A percentile compares a stretch with the other conserved stretches of the same genome.
phyloP scores from a whole-genome alignment of 306 rosid genomes.

The Luffa aegyptiaca region DNA sequence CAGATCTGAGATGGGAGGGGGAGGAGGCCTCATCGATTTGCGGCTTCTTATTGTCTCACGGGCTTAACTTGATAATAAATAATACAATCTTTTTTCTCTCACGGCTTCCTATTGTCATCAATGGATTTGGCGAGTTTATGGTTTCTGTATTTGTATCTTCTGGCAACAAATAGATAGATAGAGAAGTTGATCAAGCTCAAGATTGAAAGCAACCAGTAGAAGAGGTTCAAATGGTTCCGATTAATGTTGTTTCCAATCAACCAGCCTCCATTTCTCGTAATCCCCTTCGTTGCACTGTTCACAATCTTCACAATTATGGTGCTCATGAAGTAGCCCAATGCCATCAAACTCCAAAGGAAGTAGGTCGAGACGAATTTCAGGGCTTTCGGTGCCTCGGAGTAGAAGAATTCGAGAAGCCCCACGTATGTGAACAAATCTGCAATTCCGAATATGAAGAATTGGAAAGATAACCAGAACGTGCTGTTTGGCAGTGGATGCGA shows the following conservation, averaged over 20 bases:
- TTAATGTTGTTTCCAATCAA: slow-evolving; percentile 76
- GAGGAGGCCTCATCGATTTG: too few species aligned
- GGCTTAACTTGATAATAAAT: too few species aligned
- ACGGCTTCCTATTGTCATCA: not conserved
- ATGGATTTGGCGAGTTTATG: not conserved
- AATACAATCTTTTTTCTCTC: not conserved
- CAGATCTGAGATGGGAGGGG: too few species aligned
- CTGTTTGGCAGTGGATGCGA: slow-evolving; percentile 65
- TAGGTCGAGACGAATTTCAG: slow-evolving; percentile 76
- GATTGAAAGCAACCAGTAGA: slow-evolving; percentile 66
- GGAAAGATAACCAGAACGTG: slow-evolving; percentile 80
- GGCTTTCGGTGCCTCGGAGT: slow-evolving; percentile 73
- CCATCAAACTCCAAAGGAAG: slow-evolving; percentile 91
- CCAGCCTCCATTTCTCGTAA: slow-evolving; percentile 60
- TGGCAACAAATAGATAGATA: slow-evolving; percentile 48
- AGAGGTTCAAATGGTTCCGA: slow-evolving; percentile 61
- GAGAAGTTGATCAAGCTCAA: slow-evolving; percentile 64
- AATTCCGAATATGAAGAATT: slow-evolving; percentile 82
- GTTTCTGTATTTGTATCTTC: slow-evolving; percentile 57
- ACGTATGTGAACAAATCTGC: slow-evolving; percentile 86
- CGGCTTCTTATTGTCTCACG: too few species aligned
- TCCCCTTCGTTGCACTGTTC: slow-evolving; percentile 47
- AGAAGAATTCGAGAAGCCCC: slow-evolving; percentile 82
- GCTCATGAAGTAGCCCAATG: slow-evolving; percentile 68
- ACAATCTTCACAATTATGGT: slow-evolving; percentile 62